Evolutionary conservation across 176 grass and related monocot genomes (phyloP), one percentile per base, ranked within the genome.

Genomic region (Leersia perrieri): DNA sequence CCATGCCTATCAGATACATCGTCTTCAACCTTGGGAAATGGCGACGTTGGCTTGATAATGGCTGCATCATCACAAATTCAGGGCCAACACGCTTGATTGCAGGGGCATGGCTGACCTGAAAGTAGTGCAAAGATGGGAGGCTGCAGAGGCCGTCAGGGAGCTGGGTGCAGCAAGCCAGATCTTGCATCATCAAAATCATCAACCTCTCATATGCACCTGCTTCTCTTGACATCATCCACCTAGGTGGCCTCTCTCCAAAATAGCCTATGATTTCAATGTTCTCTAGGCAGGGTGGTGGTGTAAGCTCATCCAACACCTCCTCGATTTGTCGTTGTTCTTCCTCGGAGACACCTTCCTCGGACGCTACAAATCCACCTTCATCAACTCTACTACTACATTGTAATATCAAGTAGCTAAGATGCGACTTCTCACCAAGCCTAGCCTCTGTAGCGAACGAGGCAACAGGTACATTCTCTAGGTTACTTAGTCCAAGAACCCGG

Each of bases 111-210:
- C 4, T 10, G 1, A 84, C 36, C 12, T 33, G 13, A 32, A 91
- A 18, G 33, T 35, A 1, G 1, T 58, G 75, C 45, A 90, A 27
- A 7, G 20, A 55, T 4, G 36, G 67, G 49, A 91, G 75, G 15
- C 44, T 28, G 4, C 80, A 76, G 14, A 91, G 28, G 31, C 77
- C 9, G 22, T 76, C 35, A 13, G 81, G 83, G 53, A 89, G 69
- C 25, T 75, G 42, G 14, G 9, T 70, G 35, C 67, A 70, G 5
- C n/a, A 35, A 47, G 31, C 22, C 5, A 80, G 13, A n/a, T 68
- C 63, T 0, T 1, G 9, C 0, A 3, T 12, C 4, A 7, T 15
- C 4, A 73, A 68, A 76, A 51, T 63, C 4, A 2, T 3, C 55
- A 88, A 8, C 0, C 5, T 39, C 10, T 22, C 0, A 32, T 73